phyloP scores from a whole-genome alignment of 2,329 filamentous ascomycete species.

The Parastagonospora nodorum region DNA sequence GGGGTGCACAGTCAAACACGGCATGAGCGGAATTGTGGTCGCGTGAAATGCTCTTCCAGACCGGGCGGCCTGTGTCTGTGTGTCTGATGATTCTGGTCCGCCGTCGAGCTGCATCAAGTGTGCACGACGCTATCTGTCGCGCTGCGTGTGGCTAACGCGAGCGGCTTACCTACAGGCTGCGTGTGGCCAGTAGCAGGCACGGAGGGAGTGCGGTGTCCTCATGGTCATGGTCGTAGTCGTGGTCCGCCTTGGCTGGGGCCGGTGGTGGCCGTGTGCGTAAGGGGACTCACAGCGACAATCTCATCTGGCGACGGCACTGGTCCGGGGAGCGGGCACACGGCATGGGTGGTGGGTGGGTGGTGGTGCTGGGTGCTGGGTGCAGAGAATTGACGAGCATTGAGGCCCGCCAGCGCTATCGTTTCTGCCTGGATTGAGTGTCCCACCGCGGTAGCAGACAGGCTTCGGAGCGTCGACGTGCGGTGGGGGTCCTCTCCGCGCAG shows the following conservation, averaged over 20 bases:
- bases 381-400: slow-evolving; percentile 17
- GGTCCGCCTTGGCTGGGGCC: slow-evolving; percentile 33
- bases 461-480: neutral
- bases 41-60: slow-evolving; percentile 33
- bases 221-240: slow-evolving; percentile 13
- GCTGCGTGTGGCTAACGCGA: slow-evolving; percentile 22
- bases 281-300: slow-evolving; percentile 15
- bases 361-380: slow-evolving; percentile 10
- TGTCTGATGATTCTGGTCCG: slow-evolving; percentile 28
- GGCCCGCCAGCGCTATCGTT: slow-evolving; percentile 28
- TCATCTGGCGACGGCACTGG: slow-evolving; percentile 11
- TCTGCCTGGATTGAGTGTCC: slow-evolving; percentile 23
- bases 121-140: slow-evolving; percentile 26
- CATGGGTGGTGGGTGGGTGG: neutral
- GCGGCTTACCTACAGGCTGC: slow-evolving; percentile 18
- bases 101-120: neutral
- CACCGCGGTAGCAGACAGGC: slow-evolving; percentile 12
- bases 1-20: slow-evolving; percentile 32
- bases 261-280: slow-evolving; percentile 26
- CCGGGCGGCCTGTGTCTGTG: slow-evolving; percentile 13
- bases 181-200: neutral
- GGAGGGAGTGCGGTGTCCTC: slow-evolving; percentile 10
- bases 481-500: neutral
- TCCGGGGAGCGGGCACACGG: slow-evolving; percentile 5
- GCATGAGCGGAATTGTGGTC: slow-evolving; percentile 34